These are phyloP conservation scores for Cadophora sp. DNA, from an alignment of 2,329 filamentous ascomycete species.

Conservation along the genomic window DNA sequence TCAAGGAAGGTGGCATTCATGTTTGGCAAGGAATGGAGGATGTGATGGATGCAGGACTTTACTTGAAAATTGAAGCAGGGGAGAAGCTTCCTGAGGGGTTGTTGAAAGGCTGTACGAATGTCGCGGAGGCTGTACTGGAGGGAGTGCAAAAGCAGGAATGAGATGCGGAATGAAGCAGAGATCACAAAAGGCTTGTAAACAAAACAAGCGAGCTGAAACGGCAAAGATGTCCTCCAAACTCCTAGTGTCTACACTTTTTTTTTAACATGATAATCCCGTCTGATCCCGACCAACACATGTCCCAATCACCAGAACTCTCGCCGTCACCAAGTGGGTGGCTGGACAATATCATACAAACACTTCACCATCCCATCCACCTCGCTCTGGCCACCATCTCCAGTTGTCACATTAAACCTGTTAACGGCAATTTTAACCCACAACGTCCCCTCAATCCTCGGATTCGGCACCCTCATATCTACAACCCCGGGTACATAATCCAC, in stretches of 20 bases:
- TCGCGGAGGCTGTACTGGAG: background rate
- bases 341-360: background rate
- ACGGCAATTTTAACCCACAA: background rate
- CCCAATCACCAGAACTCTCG: too few relatives aligned
- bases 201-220: too few relatives aligned
- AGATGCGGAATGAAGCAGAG: background rate
- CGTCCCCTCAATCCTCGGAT: background rate
- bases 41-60: background rate
- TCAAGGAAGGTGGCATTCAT: constrained; percentile 1
- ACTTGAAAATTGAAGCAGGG: background rate
- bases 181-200: too few relatives aligned
- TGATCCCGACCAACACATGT: too few relatives aligned
- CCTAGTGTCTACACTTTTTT: too few relatives aligned
- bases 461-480: background rate
- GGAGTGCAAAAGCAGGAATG: background rate
- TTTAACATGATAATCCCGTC: too few relatives aligned
- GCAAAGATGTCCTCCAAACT: too few relatives aligned
- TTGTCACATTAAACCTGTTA: background rate
- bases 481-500: background rate
- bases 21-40: constrained; percentile 8
- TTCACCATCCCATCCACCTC: background rate
- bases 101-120: background rate
- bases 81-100: background rate
- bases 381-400: background rate
- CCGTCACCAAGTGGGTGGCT: background rate